A percentile compares a stretch with the other conserved stretches of the same genome.
phyloP scores from a whole-genome alignment of 495 filamentous ascomycete genomes.

The Hyaloscypha variabilis region DNA sequence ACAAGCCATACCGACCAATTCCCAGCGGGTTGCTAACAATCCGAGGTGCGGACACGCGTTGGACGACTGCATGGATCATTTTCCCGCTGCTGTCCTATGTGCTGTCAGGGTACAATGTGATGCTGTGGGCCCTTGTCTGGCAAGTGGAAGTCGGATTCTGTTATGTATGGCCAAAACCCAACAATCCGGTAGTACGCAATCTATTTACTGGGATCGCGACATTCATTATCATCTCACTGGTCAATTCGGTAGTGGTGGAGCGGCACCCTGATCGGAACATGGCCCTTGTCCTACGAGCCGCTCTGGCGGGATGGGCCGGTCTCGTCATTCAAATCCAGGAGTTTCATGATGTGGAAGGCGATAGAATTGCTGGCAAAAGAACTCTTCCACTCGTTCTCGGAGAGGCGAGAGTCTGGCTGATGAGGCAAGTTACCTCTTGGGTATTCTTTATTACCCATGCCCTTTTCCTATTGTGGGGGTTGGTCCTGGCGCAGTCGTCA shows the following conservation, averaged over 20 bases:
- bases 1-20: slow-evolving; percentile 62
- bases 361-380: slow-evolving; percentile 40
- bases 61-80: slow-evolving; percentile 35
- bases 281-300: not conserved
- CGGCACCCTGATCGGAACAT: not conserved
- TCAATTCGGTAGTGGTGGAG: slow-evolving; percentile 21
- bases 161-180: slow-evolving; percentile 46
- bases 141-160: slow-evolving; percentile 38
- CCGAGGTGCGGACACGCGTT: slow-evolving; percentile 34
- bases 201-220: slow-evolving; percentile 38
- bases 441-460: slow-evolving; percentile 5
- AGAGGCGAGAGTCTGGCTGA: slow-evolving; percentile 30
- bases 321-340: slow-evolving; percentile 53
- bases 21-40: slow-evolving; percentile 42
- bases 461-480: slow-evolving; percentile 8
- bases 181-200: slow-evolving; percentile 41
- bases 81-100: slow-evolving; percentile 36
- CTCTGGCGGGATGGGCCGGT: slow-evolving; percentile 31
- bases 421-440: slow-evolving; percentile 10
- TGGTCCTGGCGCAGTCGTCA: not conserved
- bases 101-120: slow-evolving; percentile 38
- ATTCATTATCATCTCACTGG: slow-evolving; percentile 15
- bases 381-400: slow-evolving; percentile 48
- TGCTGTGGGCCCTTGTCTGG: slow-evolving; percentile 43
- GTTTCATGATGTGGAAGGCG: slow-evolving; percentile 49